Conservation (phyloP, 441 rosid species). For the Brassica hybrid region DNA sequence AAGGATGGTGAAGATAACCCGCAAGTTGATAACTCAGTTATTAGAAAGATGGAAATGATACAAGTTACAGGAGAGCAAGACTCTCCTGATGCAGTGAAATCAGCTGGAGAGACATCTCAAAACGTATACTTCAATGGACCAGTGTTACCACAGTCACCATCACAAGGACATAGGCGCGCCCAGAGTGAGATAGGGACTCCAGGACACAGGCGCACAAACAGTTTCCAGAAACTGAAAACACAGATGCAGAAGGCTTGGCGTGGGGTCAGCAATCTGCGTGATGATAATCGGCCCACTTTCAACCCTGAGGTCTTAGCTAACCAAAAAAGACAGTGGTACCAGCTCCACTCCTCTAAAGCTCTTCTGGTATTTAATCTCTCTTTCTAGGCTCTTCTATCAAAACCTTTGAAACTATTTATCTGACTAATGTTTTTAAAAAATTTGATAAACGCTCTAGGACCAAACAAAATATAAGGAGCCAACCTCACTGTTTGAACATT, state of each 20-base stretch:
- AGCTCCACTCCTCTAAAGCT: slow-evolving; percentile 77
- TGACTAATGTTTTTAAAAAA: slow-evolving; percentile 14
- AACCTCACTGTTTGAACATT: slow-evolving; percentile 87
- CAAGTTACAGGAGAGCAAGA: too few relatives aligned
- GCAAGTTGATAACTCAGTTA: too few relatives aligned
- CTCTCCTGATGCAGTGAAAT: slow-evolving; percentile 54
- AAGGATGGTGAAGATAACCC: too few relatives aligned
- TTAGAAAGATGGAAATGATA: too few relatives aligned
- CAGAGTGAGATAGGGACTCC: slow-evolving; percentile 65
- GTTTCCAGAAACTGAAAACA: slow-evolving; percentile 70
- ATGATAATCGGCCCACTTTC: slow-evolving; percentile 59
- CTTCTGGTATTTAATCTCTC: slow-evolving; percentile 54
- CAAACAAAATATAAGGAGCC: slow-evolving; percentile 72
- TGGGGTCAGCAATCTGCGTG: slow-evolving; percentile 64
- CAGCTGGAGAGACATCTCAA: slow-evolving; percentile 61
- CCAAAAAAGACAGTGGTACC: slow-evolving; percentile 99
- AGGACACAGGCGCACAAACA: slow-evolving; percentile 54
- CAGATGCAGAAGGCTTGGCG: slow-evolving; percentile 92
- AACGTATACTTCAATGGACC: slow-evolving; percentile 49
- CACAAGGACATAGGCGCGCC: slow-evolving; percentile 64
- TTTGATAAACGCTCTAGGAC: slow-evolving; percentile 60
- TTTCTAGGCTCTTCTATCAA: slow-evolving; percentile 26
- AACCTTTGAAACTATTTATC: slow-evolving; percentile 25
- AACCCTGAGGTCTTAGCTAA: slow-evolving; percentile 96
- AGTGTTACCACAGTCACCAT: slow-evolving; percentile 41